Percentiles rank a stretch among this genome's conserved stretches.
Evolutionary conservation across 768 basidiomycete genomes (phyloP).

Genomic region (Asterophora parasitica): DNA sequence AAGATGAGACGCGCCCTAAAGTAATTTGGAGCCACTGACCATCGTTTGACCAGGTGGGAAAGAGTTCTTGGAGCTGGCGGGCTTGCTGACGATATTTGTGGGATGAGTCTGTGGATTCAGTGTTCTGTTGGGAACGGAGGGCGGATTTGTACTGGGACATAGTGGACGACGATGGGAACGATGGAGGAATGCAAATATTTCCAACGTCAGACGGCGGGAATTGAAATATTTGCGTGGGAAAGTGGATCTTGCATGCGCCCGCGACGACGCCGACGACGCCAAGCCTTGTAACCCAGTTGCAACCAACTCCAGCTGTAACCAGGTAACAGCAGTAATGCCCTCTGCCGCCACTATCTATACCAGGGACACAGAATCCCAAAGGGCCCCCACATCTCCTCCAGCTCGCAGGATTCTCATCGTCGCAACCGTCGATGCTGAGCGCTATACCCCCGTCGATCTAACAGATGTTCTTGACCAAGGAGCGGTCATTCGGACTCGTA

Average conservation of each 20-base stretch:
- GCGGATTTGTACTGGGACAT: constrained; percentile 55
- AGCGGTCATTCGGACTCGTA: constrained; percentile 15
- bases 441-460: constrained; percentile 18
- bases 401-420: constrained; percentile 14
- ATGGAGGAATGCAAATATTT: constrained; percentile 6
- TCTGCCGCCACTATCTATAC: too few species aligned
- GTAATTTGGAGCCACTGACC: constrained; percentile 35
- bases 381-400: too few species aligned
- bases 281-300: too few species aligned
- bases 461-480: constrained; percentile 17
- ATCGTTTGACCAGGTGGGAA: constrained; percentile 65
- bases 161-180: constrained; percentile 23
- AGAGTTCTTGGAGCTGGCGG: constrained; percentile 63
- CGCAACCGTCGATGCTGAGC: constrained; percentile 17
- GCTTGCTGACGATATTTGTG: constrained; percentile 50
- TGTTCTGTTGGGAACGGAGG: constrained; percentile 32
- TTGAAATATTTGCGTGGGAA: constrained; percentile 20
- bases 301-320: too few species aligned
- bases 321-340: too few species aligned
- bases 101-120: constrained; percentile 28
- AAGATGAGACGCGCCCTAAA: constrained; percentile 23
- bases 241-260: neutral
- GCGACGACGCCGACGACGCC: too few species aligned
- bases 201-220: constrained; percentile 2
- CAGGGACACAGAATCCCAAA: too few species aligned